Evolutionary conservation across 2,329 filamentous ascomycete genomes (phyloP).

Genomic region (Leptographium wingfieldii): DNA sequence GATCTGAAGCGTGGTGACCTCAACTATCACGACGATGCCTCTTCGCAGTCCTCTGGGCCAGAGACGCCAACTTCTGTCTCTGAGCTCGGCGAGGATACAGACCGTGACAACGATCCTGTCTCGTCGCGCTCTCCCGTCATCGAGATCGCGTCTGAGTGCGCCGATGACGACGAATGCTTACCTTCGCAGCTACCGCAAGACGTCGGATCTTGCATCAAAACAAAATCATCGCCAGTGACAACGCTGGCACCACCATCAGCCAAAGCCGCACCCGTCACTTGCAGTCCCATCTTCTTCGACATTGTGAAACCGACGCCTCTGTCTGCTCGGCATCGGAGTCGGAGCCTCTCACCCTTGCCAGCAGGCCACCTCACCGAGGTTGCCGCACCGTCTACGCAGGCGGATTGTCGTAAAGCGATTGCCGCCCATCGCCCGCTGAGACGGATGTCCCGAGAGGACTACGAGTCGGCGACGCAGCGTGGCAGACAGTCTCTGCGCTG

Average conservation of each 20-base stretch:
- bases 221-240: not conserved
- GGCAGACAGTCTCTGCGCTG: not conserved
- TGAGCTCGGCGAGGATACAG: slow-evolving; percentile 16
- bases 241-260: not conserved
- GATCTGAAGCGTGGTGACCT: not conserved
- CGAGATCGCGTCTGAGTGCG: not conserved
- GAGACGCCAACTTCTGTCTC: slow-evolving; percentile 33
- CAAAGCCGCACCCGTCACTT: not conserved
- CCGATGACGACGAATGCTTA: not conserved
- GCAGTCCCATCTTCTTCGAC: not conserved
- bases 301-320: not conserved
- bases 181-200: not conserved
- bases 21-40: slow-evolving; percentile 24
- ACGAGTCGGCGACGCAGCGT: not conserved
- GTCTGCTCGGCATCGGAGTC: not conserved
- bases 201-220: not conserved
- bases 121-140: not conserved
- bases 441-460: not conserved
- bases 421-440: not conserved
- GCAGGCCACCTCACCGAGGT: not conserved
- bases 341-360: slow-evolving; percentile 1
- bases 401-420: not conserved
- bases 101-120: not conserved
- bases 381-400: not conserved
- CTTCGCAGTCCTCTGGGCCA: slow-evolving; percentile 31